These are phyloP conservation scores for Mycena floridula DNA, from an alignment of 768 basidiomycete species.

Conservation along the genomic window DNA sequence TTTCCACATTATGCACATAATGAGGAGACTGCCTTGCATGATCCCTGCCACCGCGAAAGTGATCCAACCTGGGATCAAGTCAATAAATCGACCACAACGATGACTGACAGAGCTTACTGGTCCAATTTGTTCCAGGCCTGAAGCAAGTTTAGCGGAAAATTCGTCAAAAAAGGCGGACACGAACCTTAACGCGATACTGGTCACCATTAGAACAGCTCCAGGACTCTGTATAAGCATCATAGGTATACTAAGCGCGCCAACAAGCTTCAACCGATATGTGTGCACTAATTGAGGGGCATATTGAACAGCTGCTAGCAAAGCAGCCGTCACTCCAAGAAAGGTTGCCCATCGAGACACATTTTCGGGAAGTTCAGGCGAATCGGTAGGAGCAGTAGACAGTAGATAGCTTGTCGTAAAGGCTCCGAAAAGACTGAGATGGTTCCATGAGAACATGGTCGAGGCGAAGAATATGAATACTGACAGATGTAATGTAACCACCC, in stretches of 20 bases:
- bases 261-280: conserved; percentile 73
- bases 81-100: conserved; percentile 1
- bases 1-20: conserved; percentile 87
- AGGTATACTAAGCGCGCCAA: conserved; percentile 89
- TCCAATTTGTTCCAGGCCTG: conserved; percentile 82
- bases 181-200: conserved; percentile 69
- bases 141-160: not conserved
- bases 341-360: conserved; percentile 64
- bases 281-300: conserved; percentile 83
- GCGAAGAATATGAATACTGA: too few relatives aligned
- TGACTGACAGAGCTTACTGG: conserved; percentile 40
- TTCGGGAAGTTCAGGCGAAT: conserved; percentile 26
- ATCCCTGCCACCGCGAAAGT: conserved; percentile 76
- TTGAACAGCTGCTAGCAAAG: conserved; percentile 73
- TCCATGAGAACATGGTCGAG: too few relatives aligned
- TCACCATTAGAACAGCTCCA: conserved; percentile 81
- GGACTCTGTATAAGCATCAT: conserved; percentile 97
- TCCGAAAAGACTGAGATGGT: conserved; percentile 41
- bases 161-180: conserved; percentile 2
- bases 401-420: conserved; percentile 59
- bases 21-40: conserved; percentile 77
- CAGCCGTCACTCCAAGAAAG: conserved; percentile 79
- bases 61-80: conserved; percentile 54
- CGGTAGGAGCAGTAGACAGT: conserved; percentile 25
- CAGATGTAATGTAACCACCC: conserved; percentile 71